Evolutionary conservation across 1,139 yeast species (phyloP), one percentile per base, ranked within the genome.

Genomic region (Candida buenavistaensis): DNA sequence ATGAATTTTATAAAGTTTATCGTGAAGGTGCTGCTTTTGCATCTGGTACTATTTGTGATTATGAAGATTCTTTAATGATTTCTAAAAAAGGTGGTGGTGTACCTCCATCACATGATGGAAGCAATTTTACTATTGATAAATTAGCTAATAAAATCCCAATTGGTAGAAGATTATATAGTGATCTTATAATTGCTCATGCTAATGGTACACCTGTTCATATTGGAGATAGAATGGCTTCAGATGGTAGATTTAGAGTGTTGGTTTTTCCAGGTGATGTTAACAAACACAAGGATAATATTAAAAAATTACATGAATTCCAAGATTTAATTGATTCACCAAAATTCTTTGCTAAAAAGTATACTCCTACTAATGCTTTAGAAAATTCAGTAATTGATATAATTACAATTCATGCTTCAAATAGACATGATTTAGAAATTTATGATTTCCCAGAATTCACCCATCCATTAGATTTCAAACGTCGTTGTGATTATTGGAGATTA

Each of bases 31-130:
- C 47, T 28, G 54, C 48, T 32, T 60, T 60, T 45, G 62, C 65
- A 7, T 55, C 62, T n/a, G 66, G 66, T 26, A 51, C 58, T 13
- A 54, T 50, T 30, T 59, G 56, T 16, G 62, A 60, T 41, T 60
- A 60, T 38, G 29, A 36, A 13, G 43, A 43, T 14, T 58, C 64
- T 6, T 12, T 44, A 6, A 32, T 50, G 32, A 41, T 44, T 17
- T 25, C 15, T 28, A 38, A 38, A 17, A 20, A 30, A 23, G 35
- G 35, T 27, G 26, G 14, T 30, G 20, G 9, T 13, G 19, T 11
- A 14, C 33, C n/a, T n/a, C n/a, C n/a, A n/a, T n/a, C n/a, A n/a
- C n/a, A n/a, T 5, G 39, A 38, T 23, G 37, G 6, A 11, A 23
- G 32, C 14, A 37, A 39, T 10, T 26, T 37, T 14, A 14, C 24